Evolutionary conservation across 2,329 filamentous ascomycete species (phyloP), one percentile per base, ranked within the genome.

Genomic region (Ascochyta pisi): DNA sequence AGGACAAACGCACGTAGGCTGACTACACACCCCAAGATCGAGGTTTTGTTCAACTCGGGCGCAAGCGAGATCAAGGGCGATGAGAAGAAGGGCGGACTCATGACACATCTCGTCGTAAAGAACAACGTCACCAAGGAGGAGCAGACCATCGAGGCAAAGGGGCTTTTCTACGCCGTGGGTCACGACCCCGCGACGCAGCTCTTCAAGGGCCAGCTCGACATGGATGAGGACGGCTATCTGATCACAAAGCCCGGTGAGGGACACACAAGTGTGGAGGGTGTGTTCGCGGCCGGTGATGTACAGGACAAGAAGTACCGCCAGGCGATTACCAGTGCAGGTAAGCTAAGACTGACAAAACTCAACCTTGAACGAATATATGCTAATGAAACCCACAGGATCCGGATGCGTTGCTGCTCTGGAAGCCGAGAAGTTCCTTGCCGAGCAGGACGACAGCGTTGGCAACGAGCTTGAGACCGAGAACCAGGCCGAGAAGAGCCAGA

Each of bases 251-350:
- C 95, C 3, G 96, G 95, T 53, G 94, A 92, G 41, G 92, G 92
- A 56, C 83, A 89, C 72, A 99, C 95, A 43, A 96, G 87, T 77
- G 78, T 97, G 6, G 86, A 92, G 73, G 95, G 95, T 76, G 92
- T 99, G 19, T 99, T 97, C 74, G 95, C 95, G 34, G 95, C 94
- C 9, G 95, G 95, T 62, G 95, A 99, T 75, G 96, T 99, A 9
- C 95, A 99, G 82, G 96, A 99, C 77, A 99, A 98, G 88, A 87
- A 89, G 74, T 99, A 99, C 78, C 87, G 95, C 75, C 95, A 99
- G 82, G 95, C 95, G 42, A 96, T 99, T 65, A 99, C 95, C 63
- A 97, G 93, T 80, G 95, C 95, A 68, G 94, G 92, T 92, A 82
- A 74, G 88, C 19, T n/a, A 35, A 31, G 13, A 8, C 24, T 26